Base-by-base conservation (phyloP, 1,284 basidiomycete species). In the Ustilago trichophora region DNA sequence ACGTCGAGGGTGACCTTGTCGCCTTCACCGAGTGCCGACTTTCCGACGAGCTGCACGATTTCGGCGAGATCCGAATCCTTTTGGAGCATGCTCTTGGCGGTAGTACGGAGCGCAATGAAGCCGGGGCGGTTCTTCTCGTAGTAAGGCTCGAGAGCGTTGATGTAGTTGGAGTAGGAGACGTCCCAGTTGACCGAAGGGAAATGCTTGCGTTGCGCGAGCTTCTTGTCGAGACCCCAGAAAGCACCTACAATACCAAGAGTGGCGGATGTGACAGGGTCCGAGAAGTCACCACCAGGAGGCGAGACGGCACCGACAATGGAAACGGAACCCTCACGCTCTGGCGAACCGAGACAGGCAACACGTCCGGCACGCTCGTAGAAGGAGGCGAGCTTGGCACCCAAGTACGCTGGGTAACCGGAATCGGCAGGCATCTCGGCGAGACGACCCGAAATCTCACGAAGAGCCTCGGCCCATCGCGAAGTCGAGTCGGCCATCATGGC, bases 401-500 rank as follows among this genome's bases (percentile, higher is more conserved):
- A 88, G 83, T 98, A 98, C 6, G 96, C 96, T 46, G 96, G 96
- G 84, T 98, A 99, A 60, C 78, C 80, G 34, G 95, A 98, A 84
- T 98, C 96, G 37, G 96, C 96, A 54, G 96, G 96, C 96, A 99
- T 99, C 84, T 99, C 96, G 31, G 96, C 96, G 55, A 99, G 84
- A 85, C 96, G 93, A 85, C 96, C 96, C 32, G 93, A 97, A 72
- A 99, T 98, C 86, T 99, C 96, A 86, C 96, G 93, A 45, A 99
- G 85, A 27, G 96, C 96, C 83, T 99, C 96, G 47, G 96, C 96
- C 96, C 96, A 99, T 77, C 96, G 93, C 26, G 93, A 97, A 0
- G 96, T 98, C 6, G 95, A 98, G 83, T 98, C 96, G 43, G 95
- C 96, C 94, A 98, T 98, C 96, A 99, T 99, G 45, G 95, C 89